These are phyloP conservation scores for Rhodosporidiobolus sp. DNA, from an alignment of 768 basidiomycete genomes.

Conservation along the genomic window DNA sequence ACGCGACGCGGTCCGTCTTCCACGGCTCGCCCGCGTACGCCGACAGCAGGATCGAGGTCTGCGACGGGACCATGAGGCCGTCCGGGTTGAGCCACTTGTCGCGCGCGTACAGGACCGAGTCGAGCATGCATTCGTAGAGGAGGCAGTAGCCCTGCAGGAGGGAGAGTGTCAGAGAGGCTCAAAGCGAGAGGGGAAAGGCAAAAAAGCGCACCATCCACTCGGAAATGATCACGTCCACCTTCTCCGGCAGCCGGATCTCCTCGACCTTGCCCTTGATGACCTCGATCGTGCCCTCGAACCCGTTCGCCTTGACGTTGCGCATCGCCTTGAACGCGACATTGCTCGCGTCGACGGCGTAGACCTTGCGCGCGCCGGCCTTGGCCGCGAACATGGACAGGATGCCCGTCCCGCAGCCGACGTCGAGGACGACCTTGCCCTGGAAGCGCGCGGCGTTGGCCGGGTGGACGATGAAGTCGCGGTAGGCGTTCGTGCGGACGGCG, in stretches of 20 bases:
- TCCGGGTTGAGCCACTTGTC: constrained; percentile 65
- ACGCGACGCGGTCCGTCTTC: constrained; percentile 74
- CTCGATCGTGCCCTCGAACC: constrained; percentile 73
- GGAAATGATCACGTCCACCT: constrained; percentile 91
- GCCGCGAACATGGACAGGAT: constrained; percentile 47
- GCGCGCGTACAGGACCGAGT: constrained; percentile 83
- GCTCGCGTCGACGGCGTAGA: constrained; percentile 81
- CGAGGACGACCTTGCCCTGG: constrained; percentile 79
- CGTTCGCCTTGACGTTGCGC: constrained; percentile 96
- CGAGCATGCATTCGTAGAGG: constrained; percentile 90
- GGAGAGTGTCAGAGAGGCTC: background rate
- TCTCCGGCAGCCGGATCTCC: constrained; percentile 65
- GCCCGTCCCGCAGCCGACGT: constrained; percentile 87
- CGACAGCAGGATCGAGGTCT: constrained; percentile 78
- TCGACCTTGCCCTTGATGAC: constrained; percentile 90
- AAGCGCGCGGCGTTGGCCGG: constrained; percentile 70
- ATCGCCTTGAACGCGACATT: constrained; percentile 98
- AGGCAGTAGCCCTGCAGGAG: constrained; percentile 51
- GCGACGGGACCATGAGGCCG: constrained; percentile 87
- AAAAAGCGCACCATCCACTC: constrained; percentile 78
- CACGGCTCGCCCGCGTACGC: constrained; percentile 74
- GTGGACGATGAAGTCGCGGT: constrained; percentile 78
- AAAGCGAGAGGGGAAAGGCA: background rate
- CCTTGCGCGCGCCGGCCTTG: constrained; percentile 44
- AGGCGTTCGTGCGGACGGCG: constrained; percentile 86